phyloP scores from a whole-genome alignment of 2,329 filamentous ascomycete species.

The Pseudogymnoascus sp. region DNA sequence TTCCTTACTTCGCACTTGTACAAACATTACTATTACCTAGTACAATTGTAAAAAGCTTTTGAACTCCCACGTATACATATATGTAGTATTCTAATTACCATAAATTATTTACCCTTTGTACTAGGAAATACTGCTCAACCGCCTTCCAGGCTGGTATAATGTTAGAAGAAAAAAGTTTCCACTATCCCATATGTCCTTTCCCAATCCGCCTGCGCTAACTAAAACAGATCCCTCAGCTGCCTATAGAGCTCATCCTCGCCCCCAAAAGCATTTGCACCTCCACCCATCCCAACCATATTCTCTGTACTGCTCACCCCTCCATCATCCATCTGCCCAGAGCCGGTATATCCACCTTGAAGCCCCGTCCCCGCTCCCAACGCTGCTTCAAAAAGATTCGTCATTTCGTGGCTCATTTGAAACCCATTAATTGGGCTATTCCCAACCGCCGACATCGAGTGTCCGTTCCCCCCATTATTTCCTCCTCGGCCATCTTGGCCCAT shows the following conservation, averaged over 20 bases:
- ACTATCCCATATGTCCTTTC: neutral
- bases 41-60: neutral
- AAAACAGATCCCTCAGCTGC: constrained; percentile 29
- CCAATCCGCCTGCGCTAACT: neutral
- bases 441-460: constrained; percentile 15
- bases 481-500: constrained; percentile 12
- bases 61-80: neutral
- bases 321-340: constrained; percentile 18
- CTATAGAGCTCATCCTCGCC: constrained; percentile 29
- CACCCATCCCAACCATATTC: constrained; percentile 19
- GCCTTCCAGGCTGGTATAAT: neutral
- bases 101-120: neutral
- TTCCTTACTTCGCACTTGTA: too few species aligned
- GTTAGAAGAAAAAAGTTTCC: neutral
- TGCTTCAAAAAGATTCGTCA: constrained; percentile 30
- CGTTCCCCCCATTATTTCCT: constrained; percentile 10
- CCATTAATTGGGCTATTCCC: constrained; percentile 25
- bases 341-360: constrained; percentile 15
- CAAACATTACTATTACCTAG: neutral
- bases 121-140: neutral
- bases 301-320: constrained; percentile 17
- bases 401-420: constrained; percentile 30
- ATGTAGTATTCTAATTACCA: neutral
- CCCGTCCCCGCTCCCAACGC: constrained; percentile 22
- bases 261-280: constrained; percentile 23